Evolutionary conservation across 495 filamentous ascomycete species (phyloP).

Genomic region (Penicillium roqueforti): DNA sequence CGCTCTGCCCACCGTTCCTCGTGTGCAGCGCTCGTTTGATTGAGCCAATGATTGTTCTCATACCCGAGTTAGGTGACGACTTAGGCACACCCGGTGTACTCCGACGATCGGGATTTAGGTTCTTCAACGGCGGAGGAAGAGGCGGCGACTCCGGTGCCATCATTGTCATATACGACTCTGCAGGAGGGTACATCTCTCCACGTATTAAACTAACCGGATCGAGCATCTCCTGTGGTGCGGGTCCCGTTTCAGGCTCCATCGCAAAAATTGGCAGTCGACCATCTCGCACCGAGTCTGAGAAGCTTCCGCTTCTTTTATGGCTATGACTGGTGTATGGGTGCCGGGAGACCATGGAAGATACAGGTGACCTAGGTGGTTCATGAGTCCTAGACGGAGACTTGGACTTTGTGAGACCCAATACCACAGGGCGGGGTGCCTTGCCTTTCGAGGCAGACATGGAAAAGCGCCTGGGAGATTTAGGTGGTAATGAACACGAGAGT

Average conservation of each 20-base stretch:
- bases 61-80: conserved; percentile 52
- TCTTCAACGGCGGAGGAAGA: conserved; percentile 27
- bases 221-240: conserved; percentile 49
- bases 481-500: conserved; percentile 80
- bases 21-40: conserved; percentile 84
- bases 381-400: conserved; percentile 15
- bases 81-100: conserved; percentile 34
- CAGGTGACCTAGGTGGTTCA: conserved; percentile 21
- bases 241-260: conserved; percentile 9
- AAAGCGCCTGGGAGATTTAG: conserved; percentile 50
- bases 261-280: conserved; percentile 53
- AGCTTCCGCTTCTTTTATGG: conserved; percentile 71
- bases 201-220: conserved; percentile 82
- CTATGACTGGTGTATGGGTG: conserved; percentile 44
- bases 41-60: conserved; percentile 82
- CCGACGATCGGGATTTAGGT: conserved; percentile 27
- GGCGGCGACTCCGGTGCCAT: conserved; percentile 60
- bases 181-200: conserved; percentile 72
- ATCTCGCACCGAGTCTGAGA: conserved; percentile 85
- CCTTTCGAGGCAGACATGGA: conserved; percentile 38
- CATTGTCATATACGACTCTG: conserved; percentile 69
- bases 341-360: conserved; percentile 29
- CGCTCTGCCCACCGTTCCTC: conserved; percentile 46
- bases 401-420: conserved; percentile 29
- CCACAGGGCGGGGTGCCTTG: conserved; percentile 62